These are phyloP conservation scores for Tetraselmis chui DNA, from an alignment of 139 green algal genomes.

Conservation along the genomic window DNA sequence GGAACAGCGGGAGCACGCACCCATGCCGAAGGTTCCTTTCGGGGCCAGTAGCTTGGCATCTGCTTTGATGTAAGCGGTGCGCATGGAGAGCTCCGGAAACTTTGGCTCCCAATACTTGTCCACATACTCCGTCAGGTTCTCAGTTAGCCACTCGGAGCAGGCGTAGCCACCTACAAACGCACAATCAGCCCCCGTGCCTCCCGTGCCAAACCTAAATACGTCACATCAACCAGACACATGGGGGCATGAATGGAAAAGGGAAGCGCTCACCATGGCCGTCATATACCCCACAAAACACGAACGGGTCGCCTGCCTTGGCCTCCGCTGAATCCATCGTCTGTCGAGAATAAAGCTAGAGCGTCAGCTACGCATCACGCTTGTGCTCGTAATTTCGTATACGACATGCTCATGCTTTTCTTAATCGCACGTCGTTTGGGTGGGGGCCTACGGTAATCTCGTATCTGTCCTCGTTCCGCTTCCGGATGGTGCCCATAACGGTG, in stretches of 20 bases:
- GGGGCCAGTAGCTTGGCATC: constrained; percentile 56
- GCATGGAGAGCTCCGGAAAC: constrained; percentile 32
- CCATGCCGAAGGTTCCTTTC: constrained; percentile 64
- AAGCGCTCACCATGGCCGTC: constrained; percentile 45
- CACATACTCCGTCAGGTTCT: constrained; percentile 52
- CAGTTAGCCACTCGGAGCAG: constrained; percentile 60
- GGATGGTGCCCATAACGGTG: constrained; percentile 33
- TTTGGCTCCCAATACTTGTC: constrained; percentile 44
- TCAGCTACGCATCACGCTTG: too few relatives aligned
- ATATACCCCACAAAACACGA: constrained; percentile 36
- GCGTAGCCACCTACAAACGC: constrained; percentile 57
- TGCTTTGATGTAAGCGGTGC: constrained; percentile 38
- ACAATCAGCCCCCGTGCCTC: too few relatives aligned
- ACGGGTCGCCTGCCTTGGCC: constrained; percentile 16
- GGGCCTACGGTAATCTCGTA: constrained; percentile 22
- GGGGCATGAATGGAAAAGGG: background rate
- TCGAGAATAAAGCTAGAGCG: too few relatives aligned
- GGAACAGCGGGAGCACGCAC: background rate
- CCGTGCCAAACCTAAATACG: too few relatives aligned
- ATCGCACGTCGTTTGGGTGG: too few relatives aligned
- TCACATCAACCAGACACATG: too few relatives aligned
- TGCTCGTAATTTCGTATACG: too few relatives aligned
- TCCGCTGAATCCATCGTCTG: constrained; percentile 10
- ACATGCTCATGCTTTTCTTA: too few relatives aligned
- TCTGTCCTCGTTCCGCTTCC: constrained; percentile 50